A percentile compares a stretch with the other conserved stretches of the same genome.
These are phyloP conservation scores for Yueomyces sinensis DNA, from an alignment of 805 yeast genomes.

Conservation along the genomic window DNA sequence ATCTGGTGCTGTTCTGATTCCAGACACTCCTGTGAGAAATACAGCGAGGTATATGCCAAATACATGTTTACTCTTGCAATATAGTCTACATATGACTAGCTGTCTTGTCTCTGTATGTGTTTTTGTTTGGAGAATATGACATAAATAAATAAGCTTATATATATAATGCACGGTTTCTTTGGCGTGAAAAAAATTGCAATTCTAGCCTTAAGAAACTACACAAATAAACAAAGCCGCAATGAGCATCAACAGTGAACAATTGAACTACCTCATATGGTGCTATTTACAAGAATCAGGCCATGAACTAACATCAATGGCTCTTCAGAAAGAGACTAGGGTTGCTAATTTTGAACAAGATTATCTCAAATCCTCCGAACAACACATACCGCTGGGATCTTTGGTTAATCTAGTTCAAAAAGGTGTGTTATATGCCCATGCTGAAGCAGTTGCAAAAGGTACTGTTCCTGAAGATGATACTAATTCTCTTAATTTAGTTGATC, in stretches of 20 bases:
- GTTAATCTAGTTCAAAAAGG: conserved; percentile 82
- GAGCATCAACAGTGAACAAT: conserved; percentile 74
- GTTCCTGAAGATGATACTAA: conserved; percentile 16
- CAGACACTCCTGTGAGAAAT: too few species aligned
- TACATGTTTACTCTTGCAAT: too few species aligned
- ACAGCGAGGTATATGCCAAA: too few species aligned
- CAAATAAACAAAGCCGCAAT: too few species aligned
- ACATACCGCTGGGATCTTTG: conserved; percentile 64
- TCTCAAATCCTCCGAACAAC: not conserved
- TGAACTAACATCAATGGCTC: conserved; percentile 66
- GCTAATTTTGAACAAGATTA: conserved; percentile 33
- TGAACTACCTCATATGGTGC: conserved; percentile 87
- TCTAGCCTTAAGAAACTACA: too few species aligned
- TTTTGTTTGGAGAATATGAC: too few species aligned
- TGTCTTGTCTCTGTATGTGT: too few species aligned
- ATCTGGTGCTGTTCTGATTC: too few species aligned
- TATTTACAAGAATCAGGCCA: conserved; percentile 76
- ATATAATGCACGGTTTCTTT: too few species aligned
- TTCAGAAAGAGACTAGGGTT: conserved; percentile 61
- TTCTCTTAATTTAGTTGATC: not conserved
- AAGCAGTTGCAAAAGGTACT: conserved; percentile 34
- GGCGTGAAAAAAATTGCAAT: too few species aligned
- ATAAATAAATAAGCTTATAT: too few species aligned
- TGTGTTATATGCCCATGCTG: conserved; percentile 60
- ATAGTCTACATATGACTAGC: too few species aligned